Conservation (phyloP, 768 basidiomycete species). For the Boletus rubescentipes region DNA sequence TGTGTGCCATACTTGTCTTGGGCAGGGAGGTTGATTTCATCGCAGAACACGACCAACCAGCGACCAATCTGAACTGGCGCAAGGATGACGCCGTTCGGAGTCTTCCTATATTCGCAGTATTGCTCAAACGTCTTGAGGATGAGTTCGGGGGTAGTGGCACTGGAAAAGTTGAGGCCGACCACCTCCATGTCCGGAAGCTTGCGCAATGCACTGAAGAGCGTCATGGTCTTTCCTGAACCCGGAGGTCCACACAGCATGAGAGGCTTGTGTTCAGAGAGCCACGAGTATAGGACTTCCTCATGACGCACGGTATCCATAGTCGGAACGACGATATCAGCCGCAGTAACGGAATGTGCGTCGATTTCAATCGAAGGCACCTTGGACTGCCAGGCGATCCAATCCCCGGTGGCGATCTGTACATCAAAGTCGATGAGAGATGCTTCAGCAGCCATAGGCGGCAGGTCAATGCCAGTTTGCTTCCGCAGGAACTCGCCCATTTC, state of each 20-base stretch:
- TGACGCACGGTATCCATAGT: slow-evolving; percentile 98
- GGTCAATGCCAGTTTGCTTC: slow-evolving; percentile 83
- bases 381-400: slow-evolving; percentile 91
- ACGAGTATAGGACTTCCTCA: slow-evolving; percentile 97
- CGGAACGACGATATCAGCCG: slow-evolving; percentile 95
- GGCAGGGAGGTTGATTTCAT: slow-evolving; percentile 98
- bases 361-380: slow-evolving; percentile 95
- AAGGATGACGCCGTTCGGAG: slow-evolving; percentile 95
- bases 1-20: slow-evolving; percentile 98
- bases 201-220: slow-evolving; percentile 93
- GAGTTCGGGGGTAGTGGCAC: slow-evolving; percentile 96
- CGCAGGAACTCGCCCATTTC: slow-evolving; percentile 87
- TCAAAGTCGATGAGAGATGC: slow-evolving; percentile 94
- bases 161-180: slow-evolving; percentile 98
- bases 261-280: slow-evolving; percentile 98
- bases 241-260: slow-evolving; percentile 98
- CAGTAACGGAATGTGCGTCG: slow-evolving; percentile 93
- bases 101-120: slow-evolving; percentile 98
- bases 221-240: slow-evolving; percentile 99
- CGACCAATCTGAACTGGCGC: slow-evolving; percentile 93
- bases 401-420: slow-evolving; percentile 79
- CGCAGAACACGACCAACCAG: slow-evolving; percentile 99
- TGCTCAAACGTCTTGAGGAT: slow-evolving; percentile 99
- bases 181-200: slow-evolving; percentile 99
- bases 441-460: slow-evolving; percentile 73